Percentiles rank a stretch among this genome's conserved stretches.
Evolutionary conservation across 495 filamentous ascomycete species (phyloP).

Genomic region (Lentithecium fluviatile): DNA sequence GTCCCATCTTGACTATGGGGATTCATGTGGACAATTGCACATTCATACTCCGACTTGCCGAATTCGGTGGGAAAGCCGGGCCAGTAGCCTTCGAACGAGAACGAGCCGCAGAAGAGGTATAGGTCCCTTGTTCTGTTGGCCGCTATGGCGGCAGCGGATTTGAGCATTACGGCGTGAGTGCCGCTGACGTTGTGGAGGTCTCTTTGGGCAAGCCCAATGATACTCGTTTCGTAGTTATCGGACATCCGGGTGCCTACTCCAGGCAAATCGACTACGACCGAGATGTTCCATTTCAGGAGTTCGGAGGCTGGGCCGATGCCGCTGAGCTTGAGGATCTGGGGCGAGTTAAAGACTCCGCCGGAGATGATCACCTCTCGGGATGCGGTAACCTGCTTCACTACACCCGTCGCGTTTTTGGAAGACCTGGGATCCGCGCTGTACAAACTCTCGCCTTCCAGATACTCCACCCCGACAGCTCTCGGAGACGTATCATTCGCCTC

Average conservation of each 20-base stretch:
- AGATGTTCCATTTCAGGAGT: slow-evolving; percentile 50
- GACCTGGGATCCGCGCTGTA: slow-evolving; percentile 56
- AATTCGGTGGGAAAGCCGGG: slow-evolving; percentile 43
- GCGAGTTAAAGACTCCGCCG: slow-evolving; percentile 60
- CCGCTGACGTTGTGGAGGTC: not conserved
- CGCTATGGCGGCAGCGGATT: not conserved
- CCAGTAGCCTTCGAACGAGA: slow-evolving; percentile 54
- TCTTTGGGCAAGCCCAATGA: slow-evolving; percentile 44
- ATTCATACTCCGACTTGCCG: slow-evolving; percentile 11
- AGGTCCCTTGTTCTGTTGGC: slow-evolving; percentile 49
- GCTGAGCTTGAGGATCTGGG: slow-evolving; percentile 61
- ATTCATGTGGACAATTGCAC: slow-evolving; percentile 7
- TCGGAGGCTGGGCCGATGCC: slow-evolving; percentile 57
- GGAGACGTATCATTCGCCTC: slow-evolving; percentile 39
- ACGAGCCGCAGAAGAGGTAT: slow-evolving; percentile 53
- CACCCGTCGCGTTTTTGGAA: not conserved
- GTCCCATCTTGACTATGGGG: slow-evolving; percentile 30
- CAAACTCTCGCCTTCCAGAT: slow-evolving; percentile 56
- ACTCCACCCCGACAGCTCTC: slow-evolving; percentile 60
- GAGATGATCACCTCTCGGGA: slow-evolving; percentile 63
- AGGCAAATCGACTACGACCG: slow-evolving; percentile 53
- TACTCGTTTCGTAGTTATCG: slow-evolving; percentile 58
- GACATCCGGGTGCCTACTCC: slow-evolving; percentile 65
- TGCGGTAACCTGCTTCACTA: slow-evolving; percentile 37
- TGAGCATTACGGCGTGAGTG: not conserved